Evolutionary conservation across 2,329 filamentous ascomycete genomes (phyloP).

Genomic region (Epichloe typhina): DNA sequence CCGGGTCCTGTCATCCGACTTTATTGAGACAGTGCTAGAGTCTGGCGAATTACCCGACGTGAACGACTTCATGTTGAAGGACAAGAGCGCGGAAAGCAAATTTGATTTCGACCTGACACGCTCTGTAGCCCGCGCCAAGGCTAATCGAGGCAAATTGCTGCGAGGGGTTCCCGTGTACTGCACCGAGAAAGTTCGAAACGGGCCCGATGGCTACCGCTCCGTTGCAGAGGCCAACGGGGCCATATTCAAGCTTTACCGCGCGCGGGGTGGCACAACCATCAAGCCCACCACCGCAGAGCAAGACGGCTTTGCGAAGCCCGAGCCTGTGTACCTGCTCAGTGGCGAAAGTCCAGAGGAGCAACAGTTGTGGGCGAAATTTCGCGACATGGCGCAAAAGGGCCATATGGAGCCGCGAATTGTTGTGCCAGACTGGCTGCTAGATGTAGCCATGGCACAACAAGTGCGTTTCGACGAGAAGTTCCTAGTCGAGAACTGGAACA

Average conservation of each 20-base stretch:
- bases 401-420: slow-evolving; percentile 75
- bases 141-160: slow-evolving; percentile 66
- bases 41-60: slow-evolving; percentile 50
- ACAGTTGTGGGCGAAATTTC: slow-evolving; percentile 67
- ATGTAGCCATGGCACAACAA: slow-evolving; percentile 79
- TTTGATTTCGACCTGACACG: slow-evolving; percentile 57
- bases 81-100: slow-evolving; percentile 58
- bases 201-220: slow-evolving; percentile 68
- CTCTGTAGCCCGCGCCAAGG: slow-evolving; percentile 56
- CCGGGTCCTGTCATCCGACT: slow-evolving; percentile 61
- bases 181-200: slow-evolving; percentile 65
- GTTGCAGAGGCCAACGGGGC: slow-evolving; percentile 88
- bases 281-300: slow-evolving; percentile 52
- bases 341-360: slow-evolving; percentile 53
- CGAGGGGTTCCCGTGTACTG: slow-evolving; percentile 71
- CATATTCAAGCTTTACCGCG: slow-evolving; percentile 63
- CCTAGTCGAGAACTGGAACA: slow-evolving; percentile 33
- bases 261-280: slow-evolving; percentile 55
- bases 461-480: slow-evolving; percentile 55
- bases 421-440: slow-evolving; percentile 76
- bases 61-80: slow-evolving; percentile 54
- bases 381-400: slow-evolving; percentile 62
- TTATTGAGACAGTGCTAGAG: slow-evolving; percentile 65
- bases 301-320: slow-evolving; percentile 45
- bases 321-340: slow-evolving; percentile 74